These are phyloP conservation scores for Glycine soja DNA, from an alignment of 306 rosid genomes.

Conservation along the genomic window DNA sequence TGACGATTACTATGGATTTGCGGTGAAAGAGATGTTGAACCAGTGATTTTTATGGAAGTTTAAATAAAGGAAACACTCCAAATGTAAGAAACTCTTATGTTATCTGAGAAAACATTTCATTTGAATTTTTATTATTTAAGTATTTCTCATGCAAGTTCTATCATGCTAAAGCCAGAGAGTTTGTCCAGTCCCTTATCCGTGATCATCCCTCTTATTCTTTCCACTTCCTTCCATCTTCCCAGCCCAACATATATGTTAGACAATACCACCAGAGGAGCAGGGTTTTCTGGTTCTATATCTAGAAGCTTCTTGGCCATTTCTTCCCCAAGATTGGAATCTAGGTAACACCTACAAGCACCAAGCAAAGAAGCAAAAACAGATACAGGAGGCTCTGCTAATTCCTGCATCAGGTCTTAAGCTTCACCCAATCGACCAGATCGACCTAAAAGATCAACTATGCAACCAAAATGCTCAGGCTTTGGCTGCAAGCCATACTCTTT, in stretches of 20 bases:
- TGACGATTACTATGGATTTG: slow-evolving; percentile 65
- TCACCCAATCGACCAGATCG: slow-evolving; percentile 67
- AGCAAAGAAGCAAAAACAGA: slow-evolving; percentile 75
- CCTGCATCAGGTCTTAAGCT: slow-evolving; percentile 58
- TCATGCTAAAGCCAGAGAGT: slow-evolving; percentile 66
- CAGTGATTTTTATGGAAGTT: slow-evolving; percentile 47
- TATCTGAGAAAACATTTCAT: slow-evolving; percentile 40
- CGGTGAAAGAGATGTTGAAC: slow-evolving; percentile 72
- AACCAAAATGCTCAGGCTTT: slow-evolving; percentile 62
- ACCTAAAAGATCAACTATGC: slow-evolving; percentile 77
- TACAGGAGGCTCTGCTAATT: slow-evolving; percentile 63
- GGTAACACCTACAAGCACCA: slow-evolving; percentile 65
- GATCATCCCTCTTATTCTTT: slow-evolving; percentile 66
- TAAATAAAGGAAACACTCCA: slow-evolving; percentile 15
- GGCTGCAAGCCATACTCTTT: slow-evolving; percentile 65
- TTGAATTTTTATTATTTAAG: slow-evolving; percentile 31
- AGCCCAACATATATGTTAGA: slow-evolving; percentile 74
- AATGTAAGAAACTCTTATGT: slow-evolving; percentile 42
- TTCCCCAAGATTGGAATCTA: slow-evolving; percentile 66
- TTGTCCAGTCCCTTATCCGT: slow-evolving; percentile 60
- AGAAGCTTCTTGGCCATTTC: slow-evolving; percentile 65
- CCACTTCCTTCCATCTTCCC: slow-evolving; percentile 83
- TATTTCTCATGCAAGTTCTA: slow-evolving; percentile 57
- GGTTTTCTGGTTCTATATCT: slow-evolving; percentile 69
- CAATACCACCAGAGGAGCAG: slow-evolving; percentile 65